Evolutionary conservation across 1,139 yeast genomes (phyloP), one percentile per base, ranked within the genome.

Genomic region (Taphrina sp.): DNA sequence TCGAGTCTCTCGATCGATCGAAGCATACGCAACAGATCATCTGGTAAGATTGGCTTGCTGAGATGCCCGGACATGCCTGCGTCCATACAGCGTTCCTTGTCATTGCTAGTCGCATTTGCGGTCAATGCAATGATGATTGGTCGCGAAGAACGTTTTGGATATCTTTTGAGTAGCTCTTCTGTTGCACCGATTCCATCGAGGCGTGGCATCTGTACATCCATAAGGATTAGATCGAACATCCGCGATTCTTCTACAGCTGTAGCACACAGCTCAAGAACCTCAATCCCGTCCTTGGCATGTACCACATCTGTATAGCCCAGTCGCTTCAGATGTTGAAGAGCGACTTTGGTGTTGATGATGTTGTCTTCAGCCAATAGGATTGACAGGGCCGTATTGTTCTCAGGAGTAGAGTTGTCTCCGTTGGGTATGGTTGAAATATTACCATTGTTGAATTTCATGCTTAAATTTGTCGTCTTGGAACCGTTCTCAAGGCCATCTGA

Each of bases 191-290:
- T 36, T 10, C 97, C 97, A 67, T 90, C 97, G 62, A 89, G 76
- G 64, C 81, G 83, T 1, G 97, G 97, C 97, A 90, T 90, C 70
- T 90, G 97, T 41, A 90, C 92, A 70, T 90, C 97, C 97, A 90
- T 90, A 66, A 90, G 85, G 4, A 90, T 80, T 56, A 90, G 71
- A 64, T 86, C 92, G 52, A 23, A 46, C 37, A 29, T 33, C 10
- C 34, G n/a, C 28, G n/a, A n/a, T n/a, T 23, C 26, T 20, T 38
- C 34, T 14, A 16, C 26, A 8, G 42, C 42, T 12, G 17, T n/a
- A 3, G 23, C 26, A 14, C 52, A 46, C 31, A 20, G 31, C 10
- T 46, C 52, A 17, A 46, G 26, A 5, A 28, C 42, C 24, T 46
- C 52, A n/a, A 46, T 22, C 23, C 52, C 52, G 23, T 46, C 43